These are phyloP conservation scores for Coprinopsis sp. DNA, from an alignment of 768 basidiomycete species.

Conservation along the genomic window DNA sequence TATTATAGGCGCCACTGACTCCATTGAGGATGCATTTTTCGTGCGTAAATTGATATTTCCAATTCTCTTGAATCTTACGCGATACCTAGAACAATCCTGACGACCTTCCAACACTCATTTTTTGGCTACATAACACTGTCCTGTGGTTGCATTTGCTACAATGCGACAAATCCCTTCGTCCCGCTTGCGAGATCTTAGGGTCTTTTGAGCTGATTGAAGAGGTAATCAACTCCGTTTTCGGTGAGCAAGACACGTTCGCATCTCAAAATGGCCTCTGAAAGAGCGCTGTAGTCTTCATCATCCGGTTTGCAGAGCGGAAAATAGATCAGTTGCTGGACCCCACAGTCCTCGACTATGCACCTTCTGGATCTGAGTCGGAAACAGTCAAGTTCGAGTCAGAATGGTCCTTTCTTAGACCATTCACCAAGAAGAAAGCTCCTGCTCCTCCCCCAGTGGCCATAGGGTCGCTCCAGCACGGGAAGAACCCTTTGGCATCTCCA, in stretches of 20 bases:
- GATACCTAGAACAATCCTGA: conserved; percentile 69
- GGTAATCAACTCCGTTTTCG: conserved; percentile 91
- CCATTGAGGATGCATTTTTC: conserved; percentile 89
- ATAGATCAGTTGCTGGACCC: conserved; percentile 85
- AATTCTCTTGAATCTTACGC: conserved; percentile 8
- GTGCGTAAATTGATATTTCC: conserved; percentile 45
- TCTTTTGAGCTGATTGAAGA: conserved; percentile 87
- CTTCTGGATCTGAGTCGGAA: conserved; percentile 74
- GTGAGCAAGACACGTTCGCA: conserved; percentile 37
- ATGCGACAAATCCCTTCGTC: conserved; percentile 74
- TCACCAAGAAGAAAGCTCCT: conserved; percentile 56
- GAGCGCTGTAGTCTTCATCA: conserved; percentile 74
- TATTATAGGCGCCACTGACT: conserved; percentile 84
- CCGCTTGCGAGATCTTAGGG: conserved; percentile 78
- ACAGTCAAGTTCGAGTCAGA: conserved; percentile 92
- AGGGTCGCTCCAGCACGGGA: conserved; percentile 28
- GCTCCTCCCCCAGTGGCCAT: conserved; percentile 19
- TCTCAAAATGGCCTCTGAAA: conserved; percentile 8
- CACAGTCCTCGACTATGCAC: conserved; percentile 76
- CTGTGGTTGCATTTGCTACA: conserved; percentile 88
- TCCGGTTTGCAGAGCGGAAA: conserved; percentile 83
- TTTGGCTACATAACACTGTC: conserved; percentile 93
- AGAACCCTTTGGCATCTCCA: conserved; percentile 43
- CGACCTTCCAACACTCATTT: conserved; percentile 80
- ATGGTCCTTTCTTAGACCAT: conserved; percentile 85